Percentiles rank a stretch among this genome's conserved stretches.
Conservation (phyloP, 2,329 filamentous ascomycete genomes). For the Alternaria ventricosa region DNA sequence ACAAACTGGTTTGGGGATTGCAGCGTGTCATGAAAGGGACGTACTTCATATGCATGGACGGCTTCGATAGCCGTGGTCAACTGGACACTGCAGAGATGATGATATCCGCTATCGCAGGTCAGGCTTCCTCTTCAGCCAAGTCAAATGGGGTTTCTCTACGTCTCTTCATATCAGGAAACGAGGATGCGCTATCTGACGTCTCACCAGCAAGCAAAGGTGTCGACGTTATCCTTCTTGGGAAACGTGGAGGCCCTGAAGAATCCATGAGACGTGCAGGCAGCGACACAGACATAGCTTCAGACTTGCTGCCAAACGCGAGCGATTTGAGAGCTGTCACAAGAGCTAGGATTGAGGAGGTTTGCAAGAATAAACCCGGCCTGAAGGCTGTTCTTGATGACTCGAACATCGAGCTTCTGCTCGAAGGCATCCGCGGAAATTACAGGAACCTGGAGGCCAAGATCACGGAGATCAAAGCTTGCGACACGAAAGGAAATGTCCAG, state of each 20-base stretch:
- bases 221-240: not conserved
- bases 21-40: conserved; percentile 16
- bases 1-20: conserved; percentile 2
- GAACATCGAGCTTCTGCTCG: conserved; percentile 18
- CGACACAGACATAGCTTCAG: not conserved
- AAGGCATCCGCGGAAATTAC: conserved; percentile 17
- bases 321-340: conserved; percentile 11
- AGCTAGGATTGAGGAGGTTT: conserved; percentile 8
- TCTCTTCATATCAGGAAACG: not conserved
- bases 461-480: conserved; percentile 18
- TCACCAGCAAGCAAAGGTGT: not conserved
- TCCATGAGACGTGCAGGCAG: not conserved
- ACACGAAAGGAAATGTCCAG: conserved; percentile 19
- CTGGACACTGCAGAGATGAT: not conserved
- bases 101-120: not conserved
- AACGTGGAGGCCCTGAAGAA: not conserved
- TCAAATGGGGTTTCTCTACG: not conserved
- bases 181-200: not conserved
- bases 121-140: not conserved
- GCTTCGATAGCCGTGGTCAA: conserved; percentile 3
- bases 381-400: conserved; percentile 11
- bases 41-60: conserved; percentile 22
- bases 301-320: conserved; percentile 1
- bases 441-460: conserved; percentile 19
- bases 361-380: conserved; percentile 14